Base-by-base conservation (phyloP, 2,329 filamentous ascomycete species). In the Neophaeococcomyces aloes region DNA sequence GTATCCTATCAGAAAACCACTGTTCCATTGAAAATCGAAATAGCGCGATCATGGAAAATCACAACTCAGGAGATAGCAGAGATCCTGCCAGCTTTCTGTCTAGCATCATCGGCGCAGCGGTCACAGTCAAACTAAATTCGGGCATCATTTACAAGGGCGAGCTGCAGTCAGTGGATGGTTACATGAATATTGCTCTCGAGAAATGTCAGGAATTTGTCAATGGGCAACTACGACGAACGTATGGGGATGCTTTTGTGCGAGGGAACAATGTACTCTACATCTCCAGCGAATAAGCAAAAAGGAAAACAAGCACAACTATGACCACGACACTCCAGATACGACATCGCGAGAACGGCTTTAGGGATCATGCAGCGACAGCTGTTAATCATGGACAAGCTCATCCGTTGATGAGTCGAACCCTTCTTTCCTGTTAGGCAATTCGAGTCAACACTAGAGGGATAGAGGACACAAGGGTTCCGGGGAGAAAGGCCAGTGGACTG, bases 151-250 rank as follows among this genome's bases (percentile, higher is more conserved):
- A 95, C 75, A 95, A 91, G 76, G 91, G 91, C 55, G 87, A 95
- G 62, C 75, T 96, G 29, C 88, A 96, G 63, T 94, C 88, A 1
- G 89, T 98, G 38, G 91, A 98, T 64, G 91, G 91, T 41, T 98
- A 96, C 68, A 98, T 98, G 91, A 98, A 98, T 68, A 95, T 98
- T 62, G 89, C 91, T 10, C 76, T 98, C 23, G 91, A 98, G 65
- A 91, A 94, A 68, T 94, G 87, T 15, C 81, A 86, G 53, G 91
- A 98, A 67, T 87, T 81, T 56, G 83, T 95, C 54, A 83, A 94
- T 59, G 89, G 88, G 32, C 76, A 79, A 52, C 78, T 89, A 65
- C 76, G 83, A 57, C 76, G 85, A 57, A 83, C 77, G 43, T 95
- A 94, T 61, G 89, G 89, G 6, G 89, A 96, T 70, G 86, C 89